Conservation (phyloP, 345 rosid species). For the Syzygium aqueum region DNA sequence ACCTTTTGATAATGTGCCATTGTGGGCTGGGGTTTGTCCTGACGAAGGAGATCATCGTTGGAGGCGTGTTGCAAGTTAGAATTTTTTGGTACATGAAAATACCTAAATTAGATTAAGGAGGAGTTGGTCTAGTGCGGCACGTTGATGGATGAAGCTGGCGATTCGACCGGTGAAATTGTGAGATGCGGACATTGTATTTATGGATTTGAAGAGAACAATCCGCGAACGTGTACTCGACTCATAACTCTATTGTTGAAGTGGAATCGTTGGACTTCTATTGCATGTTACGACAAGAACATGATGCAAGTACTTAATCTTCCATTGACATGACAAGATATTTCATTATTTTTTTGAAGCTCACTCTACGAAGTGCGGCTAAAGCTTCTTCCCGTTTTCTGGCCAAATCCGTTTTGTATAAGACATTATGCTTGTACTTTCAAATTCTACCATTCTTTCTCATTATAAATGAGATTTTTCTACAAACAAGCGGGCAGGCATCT, state of each 20-base stretch:
- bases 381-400: not conserved
- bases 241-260: not conserved
- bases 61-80: not conserved
- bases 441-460: not conserved
- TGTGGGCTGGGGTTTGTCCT: not conserved
- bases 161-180: not conserved
- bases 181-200: not conserved
- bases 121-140: not conserved
- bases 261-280: not conserved
- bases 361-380: not conserved
- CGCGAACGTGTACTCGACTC: not conserved
- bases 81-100: not conserved
- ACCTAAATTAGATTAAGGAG: not conserved
- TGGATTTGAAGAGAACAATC: not conserved
- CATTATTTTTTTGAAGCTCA: not conserved
- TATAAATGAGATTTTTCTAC: not conserved
- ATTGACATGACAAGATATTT: not conserved
- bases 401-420: not conserved
- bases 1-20: not conserved
- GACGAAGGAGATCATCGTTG: not conserved
- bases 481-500: not conserved
- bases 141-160: accelerated
- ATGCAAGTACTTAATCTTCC: not conserved
- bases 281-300: not conserved
- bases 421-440: not conserved